These are phyloP conservation scores for Porcisia deanei DNA, from an alignment of 208 protist species.

Conservation along the genomic window DNA sequence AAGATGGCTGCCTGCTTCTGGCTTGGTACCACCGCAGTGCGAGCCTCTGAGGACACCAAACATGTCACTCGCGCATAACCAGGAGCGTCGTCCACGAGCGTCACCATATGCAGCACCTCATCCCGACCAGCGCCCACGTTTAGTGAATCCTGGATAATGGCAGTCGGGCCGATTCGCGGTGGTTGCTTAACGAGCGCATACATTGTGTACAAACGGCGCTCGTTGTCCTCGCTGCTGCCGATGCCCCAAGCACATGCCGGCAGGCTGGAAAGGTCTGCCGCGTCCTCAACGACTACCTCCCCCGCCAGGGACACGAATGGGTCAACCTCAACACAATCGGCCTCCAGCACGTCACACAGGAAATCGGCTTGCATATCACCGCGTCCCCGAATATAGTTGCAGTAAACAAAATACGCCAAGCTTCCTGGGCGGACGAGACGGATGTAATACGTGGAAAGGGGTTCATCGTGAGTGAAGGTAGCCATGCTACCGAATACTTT, in stretches of 20 bases:
- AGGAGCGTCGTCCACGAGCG: conserved; percentile 35
- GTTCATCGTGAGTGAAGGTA: conserved; percentile 29
- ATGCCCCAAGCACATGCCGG: conserved; percentile 69
- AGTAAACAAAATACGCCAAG: conserved; percentile 57
- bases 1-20: conserved; percentile 57
- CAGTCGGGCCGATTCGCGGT: conserved; percentile 20
- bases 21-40: conserved; percentile 25
- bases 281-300: conserved; percentile 43
- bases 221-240: conserved; percentile 65
- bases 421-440: conserved; percentile 50
- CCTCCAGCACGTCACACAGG: conserved; percentile 76
- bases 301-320: conserved; percentile 54
- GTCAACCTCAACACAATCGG: conserved; percentile 68
- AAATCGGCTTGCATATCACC: conserved; percentile 70
- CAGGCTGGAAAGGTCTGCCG: conserved; percentile 42
- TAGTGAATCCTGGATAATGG: conserved; percentile 62
- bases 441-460: conserved; percentile 64
- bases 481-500: conserved; percentile 65
- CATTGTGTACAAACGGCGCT: conserved; percentile 63
- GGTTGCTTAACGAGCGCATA: conserved; percentile 54
- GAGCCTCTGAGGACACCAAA: conserved; percentile 34
- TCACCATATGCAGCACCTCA: conserved; percentile 73
- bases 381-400: conserved; percentile 59
- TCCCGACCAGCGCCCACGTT: conserved; percentile 41
- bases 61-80: conserved; percentile 58